A percentile compares a stretch with the other conserved stretches of the same genome.
Evolutionary conservation across 164 flowering plant species (phyloP).

Genomic region (Nymphaea colorata): DNA sequence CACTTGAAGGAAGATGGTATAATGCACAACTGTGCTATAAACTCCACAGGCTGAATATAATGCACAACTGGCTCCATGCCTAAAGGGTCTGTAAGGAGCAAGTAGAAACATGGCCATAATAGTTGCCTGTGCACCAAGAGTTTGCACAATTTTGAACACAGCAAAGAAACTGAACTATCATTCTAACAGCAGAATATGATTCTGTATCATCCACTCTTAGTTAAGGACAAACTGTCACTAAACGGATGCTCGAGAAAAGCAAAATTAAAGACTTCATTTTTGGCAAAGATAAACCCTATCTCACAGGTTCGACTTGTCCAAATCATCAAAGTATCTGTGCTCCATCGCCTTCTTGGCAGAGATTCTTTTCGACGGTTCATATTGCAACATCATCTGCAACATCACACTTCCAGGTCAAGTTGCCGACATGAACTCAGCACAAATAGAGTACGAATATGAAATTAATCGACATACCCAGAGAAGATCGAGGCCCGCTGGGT

Average conservation of each 20-base stretch:
- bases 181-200: too few species aligned
- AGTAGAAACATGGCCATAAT: too few species aligned
- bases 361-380: constrained; percentile 60
- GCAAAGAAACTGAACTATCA: too few species aligned
- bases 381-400: constrained; percentile 70
- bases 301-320: constrained; percentile 45
- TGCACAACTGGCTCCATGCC: too few species aligned
- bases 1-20: too few species aligned
- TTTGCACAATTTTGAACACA: too few species aligned
- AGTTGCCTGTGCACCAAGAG: too few species aligned
- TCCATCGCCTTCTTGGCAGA: constrained; percentile 93
- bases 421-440: neutral
- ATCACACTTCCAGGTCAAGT: neutral
- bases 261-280: constrained; percentile 1
- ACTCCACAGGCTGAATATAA: too few species aligned
- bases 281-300: neutral
- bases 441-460: neutral
- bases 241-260: constrained; percentile 38
- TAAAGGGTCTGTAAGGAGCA: too few species aligned
- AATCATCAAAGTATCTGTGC: constrained; percentile 64
- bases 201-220: too few species aligned
- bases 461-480: constrained; percentile 34
- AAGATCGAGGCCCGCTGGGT: constrained; percentile 51
- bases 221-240: too few species aligned
- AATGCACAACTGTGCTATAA: too few species aligned